Conservation (phyloP, 2,329 filamentous ascomycete genomes). For the Trichocomaceae sp. region DNA sequence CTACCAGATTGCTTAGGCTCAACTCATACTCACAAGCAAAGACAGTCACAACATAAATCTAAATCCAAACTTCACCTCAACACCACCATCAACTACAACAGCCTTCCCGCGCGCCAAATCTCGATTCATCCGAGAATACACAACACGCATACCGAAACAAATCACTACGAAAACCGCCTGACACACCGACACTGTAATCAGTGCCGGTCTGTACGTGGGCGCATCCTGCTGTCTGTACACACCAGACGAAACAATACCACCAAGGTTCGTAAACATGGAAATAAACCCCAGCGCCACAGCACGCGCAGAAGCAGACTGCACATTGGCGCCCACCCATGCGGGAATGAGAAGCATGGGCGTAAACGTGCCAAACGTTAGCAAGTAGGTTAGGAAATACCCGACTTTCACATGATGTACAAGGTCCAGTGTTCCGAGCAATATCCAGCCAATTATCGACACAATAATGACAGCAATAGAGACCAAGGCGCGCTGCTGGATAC, state of each 20-base stretch:
- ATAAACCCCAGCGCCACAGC: conserved; percentile 5
- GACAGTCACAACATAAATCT: background rate
- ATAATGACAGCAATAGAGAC: background rate
- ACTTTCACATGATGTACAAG: background rate
- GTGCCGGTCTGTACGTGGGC: conserved; percentile 6
- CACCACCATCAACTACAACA: background rate
- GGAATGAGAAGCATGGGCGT: conserved; percentile 1
- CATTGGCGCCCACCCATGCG: conserved; percentile 4
- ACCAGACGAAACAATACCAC: background rate
- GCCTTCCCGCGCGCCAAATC: background rate
- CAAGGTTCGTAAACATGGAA: conserved; percentile 3
- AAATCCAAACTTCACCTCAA: background rate
- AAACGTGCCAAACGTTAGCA: conserved; percentile 4
- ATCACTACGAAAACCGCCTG: conserved; percentile 4
- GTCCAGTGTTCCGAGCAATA: conserved; percentile 1
- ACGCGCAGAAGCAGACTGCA: background rate
- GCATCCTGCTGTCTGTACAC: conserved; percentile 4
- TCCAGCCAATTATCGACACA: conserved; percentile 10
- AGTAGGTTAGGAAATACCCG: conserved; percentile 6
- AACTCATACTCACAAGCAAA: too few relatives aligned
- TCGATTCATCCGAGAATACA: background rate
- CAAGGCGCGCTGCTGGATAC: conserved; percentile 1
- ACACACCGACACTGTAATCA: conserved; percentile 4
- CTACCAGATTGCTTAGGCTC: too few relatives aligned
- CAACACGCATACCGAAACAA: background rate